Base-by-base conservation (phyloP, 2,329 filamentous ascomycete species). In the Verticillium isaacii region DNA sequence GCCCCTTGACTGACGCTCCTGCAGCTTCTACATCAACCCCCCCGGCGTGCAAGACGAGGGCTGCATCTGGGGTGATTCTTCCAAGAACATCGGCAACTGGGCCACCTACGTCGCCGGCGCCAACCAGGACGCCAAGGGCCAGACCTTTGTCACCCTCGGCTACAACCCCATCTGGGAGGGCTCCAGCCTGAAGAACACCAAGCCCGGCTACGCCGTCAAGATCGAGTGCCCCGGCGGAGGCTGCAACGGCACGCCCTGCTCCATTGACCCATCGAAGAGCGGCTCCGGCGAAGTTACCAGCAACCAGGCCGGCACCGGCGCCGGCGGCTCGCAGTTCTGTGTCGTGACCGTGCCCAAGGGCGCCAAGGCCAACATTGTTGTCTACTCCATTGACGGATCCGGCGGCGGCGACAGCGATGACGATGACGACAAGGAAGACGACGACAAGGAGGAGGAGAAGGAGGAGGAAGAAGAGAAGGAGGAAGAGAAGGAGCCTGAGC, bases 171-270 rank as follows among this genome's bases (percentile, higher is more conserved):
- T 91, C 64, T 93, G 86, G 74, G 81, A 87, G 67, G 69, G 80
- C 68, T 75, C 84, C 65, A 58, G 79, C 19, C 75, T 91, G 69
- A 80, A 80, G 56, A 77, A 80, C 66, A 81, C 77, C 23, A 82
- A 83, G 65, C 90, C 90, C 7, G 80, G 77, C 6, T 93, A 85
- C 66, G 90, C 89, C 65, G 73, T 93, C 60, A 85, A 85, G 72
- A 86, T 94, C 66, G 85, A 88, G 69, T 94, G 91, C 72, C 81
- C 83, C 7, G 81, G 82, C 36, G 82, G 81, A 29, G 77, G 81
- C 61, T 94, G 91, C 78, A 87, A 87, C 68, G 90, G 90, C 15
- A 76, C 90, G n/a, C 90, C 90, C 9, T 93, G 91, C 77, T 80
- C 81, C 63, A 91, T 92, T 67, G 83, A 91, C 67, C 86, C 89